Conservation (phyloP, 139 green algal genomes). For the Auxenochlorella pyrenoidosa region DNA sequence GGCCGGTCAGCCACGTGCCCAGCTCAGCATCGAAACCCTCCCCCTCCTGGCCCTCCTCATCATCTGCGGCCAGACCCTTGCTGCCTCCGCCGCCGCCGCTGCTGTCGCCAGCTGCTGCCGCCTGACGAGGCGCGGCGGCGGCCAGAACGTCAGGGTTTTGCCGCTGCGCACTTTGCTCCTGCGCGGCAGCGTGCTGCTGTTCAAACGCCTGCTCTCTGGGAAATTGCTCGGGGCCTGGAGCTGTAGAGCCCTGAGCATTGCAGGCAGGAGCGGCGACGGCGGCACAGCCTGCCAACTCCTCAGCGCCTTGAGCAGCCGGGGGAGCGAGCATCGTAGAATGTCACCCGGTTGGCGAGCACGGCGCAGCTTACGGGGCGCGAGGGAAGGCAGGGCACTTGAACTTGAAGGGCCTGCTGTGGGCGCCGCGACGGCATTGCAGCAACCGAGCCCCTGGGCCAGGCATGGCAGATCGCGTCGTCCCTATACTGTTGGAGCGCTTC, state of each 20-base stretch:
- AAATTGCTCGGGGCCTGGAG: too few species aligned
- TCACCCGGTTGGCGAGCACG: too few species aligned
- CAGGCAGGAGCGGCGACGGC: too few species aligned
- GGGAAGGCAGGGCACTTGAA: background rate
- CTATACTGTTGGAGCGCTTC: too few species aligned
- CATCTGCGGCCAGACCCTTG: background rate
- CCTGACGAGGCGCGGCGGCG: background rate
- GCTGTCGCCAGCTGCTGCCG: slow-evolving; percentile 1
- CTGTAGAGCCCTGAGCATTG: too few species aligned
- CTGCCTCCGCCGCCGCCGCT: background rate
- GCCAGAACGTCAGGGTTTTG: background rate
- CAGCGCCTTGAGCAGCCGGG: too few species aligned
- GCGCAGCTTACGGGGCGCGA: too few species aligned
- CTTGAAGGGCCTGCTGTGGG: background rate
- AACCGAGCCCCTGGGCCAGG: background rate
- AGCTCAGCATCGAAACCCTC: slow-evolving; percentile 25
- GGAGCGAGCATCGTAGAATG: too few species aligned
- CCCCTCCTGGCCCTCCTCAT: background rate
- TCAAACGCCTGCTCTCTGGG: too few species aligned
- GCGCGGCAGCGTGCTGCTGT: background rate
- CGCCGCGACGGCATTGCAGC: background rate
- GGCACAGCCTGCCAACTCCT: too few species aligned
- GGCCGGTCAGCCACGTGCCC: slow-evolving; percentile 6
- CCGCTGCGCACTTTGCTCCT: too few species aligned
- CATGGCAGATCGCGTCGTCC: too few species aligned